A percentile compares a stretch with the other conserved stretches of the same genome.
These are phyloP conservation scores for Ophiosphaerella herpotricha DNA, from an alignment of 2,329 filamentous ascomycete genomes.

Conservation along the genomic window DNA sequence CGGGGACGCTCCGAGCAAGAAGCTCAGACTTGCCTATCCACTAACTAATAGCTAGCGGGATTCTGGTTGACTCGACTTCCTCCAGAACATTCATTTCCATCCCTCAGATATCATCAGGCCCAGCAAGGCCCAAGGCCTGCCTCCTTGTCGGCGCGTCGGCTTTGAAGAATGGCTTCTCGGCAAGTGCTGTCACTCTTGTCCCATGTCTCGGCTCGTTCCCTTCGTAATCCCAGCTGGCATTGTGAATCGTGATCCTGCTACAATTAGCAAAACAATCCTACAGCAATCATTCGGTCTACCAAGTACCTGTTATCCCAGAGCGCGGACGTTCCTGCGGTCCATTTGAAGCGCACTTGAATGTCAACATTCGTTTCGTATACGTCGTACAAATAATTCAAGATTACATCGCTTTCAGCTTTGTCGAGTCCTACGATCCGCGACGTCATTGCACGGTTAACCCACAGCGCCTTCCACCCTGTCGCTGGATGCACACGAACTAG, in stretches of 20 bases:
- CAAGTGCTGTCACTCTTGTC: conserved; percentile 71
- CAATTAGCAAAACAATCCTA: no score
- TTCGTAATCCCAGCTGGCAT: conserved; percentile 75
- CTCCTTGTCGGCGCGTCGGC: conserved; percentile 67
- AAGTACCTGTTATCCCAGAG: conserved; percentile 67
- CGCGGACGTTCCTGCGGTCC: conserved; percentile 69
- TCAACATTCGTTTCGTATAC: conserved; percentile 73
- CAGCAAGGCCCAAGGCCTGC: conserved; percentile 67
- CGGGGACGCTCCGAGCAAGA: background rate
- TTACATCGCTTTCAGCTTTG: conserved; percentile 68
- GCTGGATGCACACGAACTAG: conserved; percentile 72
- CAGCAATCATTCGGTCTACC: no score
- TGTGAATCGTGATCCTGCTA: conserved; percentile 69
- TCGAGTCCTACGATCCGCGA: conserved; percentile 71
- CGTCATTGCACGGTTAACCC: conserved; percentile 73
- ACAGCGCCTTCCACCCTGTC: conserved; percentile 75
- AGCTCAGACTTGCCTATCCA: background rate
- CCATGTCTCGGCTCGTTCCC: conserved; percentile 70
- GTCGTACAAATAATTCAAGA: conserved; percentile 68
- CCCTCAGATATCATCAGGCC: conserved; percentile 58
- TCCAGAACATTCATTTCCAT: background rate
- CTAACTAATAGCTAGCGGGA: background rate
- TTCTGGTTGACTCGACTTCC: background rate
- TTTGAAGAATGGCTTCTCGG: conserved; percentile 73
- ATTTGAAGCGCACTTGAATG: conserved; percentile 73